Evolutionary conservation across 2,329 filamentous ascomycete species (phyloP).

Genomic region (Pyricularia pennisetigena): DNA sequence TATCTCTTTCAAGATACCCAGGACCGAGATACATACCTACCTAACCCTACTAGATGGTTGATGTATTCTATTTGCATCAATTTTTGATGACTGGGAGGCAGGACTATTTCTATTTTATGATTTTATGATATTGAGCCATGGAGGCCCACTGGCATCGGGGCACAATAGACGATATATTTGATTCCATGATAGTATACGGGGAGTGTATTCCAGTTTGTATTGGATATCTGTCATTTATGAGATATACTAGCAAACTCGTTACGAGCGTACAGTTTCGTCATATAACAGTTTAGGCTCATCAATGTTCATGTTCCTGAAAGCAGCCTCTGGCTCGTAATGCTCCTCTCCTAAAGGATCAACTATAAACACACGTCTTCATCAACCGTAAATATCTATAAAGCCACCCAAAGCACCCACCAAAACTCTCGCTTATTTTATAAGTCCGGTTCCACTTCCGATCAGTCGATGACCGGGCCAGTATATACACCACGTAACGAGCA

Average conservation of each 20-base stretch:
- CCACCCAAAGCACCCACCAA: background rate
- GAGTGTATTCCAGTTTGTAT: background rate
- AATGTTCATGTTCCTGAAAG: background rate
- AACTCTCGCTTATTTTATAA: background rate
- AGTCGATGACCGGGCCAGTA: background rate
- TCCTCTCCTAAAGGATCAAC: background rate
- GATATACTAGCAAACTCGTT: background rate
- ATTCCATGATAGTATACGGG: too few relatives aligned
- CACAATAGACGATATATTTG: too few relatives aligned
- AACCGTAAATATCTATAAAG: background rate
- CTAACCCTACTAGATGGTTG: background rate
- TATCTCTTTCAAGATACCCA: background rate
- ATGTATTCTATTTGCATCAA: background rate
- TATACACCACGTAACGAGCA: background rate
- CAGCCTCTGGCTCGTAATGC: background rate
- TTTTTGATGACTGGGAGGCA: background rate
- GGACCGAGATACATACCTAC: background rate
- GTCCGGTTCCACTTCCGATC: background rate
- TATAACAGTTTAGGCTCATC: background rate
- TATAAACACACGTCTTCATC: background rate
- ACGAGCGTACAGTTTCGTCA: background rate
- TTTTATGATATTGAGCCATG: too few relatives aligned
- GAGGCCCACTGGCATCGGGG: too few relatives aligned
- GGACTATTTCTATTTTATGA: background rate
- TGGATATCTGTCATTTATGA: background rate